Base-by-base conservation (phyloP, 208 protist species). In the Crithidia fasciculata region DNA sequence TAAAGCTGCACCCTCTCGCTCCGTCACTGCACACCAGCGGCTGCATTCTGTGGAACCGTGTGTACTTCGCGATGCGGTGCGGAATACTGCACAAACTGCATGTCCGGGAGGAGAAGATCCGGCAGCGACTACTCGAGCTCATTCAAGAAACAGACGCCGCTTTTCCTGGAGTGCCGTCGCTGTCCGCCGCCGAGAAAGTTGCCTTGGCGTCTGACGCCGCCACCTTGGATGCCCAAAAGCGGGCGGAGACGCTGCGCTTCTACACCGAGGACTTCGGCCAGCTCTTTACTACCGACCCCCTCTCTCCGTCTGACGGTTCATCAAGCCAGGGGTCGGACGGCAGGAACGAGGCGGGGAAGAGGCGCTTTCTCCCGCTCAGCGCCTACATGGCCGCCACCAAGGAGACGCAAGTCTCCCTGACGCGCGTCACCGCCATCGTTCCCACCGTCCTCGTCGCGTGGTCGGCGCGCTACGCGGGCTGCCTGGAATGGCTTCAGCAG, bases 361-460 rank as follows among this genome's bases (percentile, higher is more conserved):
- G 45, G 47, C 8, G 13, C 8, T 59, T 52, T 19, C 49, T 64
- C 2, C 56, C 84, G 19, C 36, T 89, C 45, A 79, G 74, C 41
- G 47, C 76, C 10, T 97, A 86, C 66, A 72, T 89, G 67, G 76
- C 53, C 13, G 85, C 84, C 15, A 69, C 74, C 15, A 87, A 84
- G 63, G 86, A 88, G 60, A 69, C 81, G 41, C 62, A 75, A 18
- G 80, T 97, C 16, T 84, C 91, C 69, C 70, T 97, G 36, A 70
- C 77, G n/a, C 69, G 70, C 41, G 72, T 90, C 47, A 75, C 89
- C 9, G 67, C 84, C 36, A 87, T 69, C 19, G 83, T 88, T 10
- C 90, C 92, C 0, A 93, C 87, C 4, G 53, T 97, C 16, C 83
- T 97, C 66, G 76, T 97, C 43, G 78, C 80, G 49, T 97, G 92